These are phyloP conservation scores for Colletotrichum trifolii DNA, from an alignment of 2,329 filamentous ascomycete genomes.

Conservation along the genomic window DNA sequence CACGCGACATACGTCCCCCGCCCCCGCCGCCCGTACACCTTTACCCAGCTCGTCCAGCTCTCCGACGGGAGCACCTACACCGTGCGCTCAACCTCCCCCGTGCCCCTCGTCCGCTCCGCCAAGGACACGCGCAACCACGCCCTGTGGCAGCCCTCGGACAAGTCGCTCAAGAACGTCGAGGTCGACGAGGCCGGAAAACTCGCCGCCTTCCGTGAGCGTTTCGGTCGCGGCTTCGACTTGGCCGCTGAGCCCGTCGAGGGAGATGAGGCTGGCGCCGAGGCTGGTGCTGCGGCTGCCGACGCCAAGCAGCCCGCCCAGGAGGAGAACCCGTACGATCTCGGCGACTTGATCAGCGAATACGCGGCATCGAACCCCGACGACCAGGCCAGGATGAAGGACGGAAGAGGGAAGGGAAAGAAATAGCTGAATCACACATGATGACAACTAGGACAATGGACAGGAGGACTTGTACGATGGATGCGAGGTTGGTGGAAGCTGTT, in stretches of 20 bases:
- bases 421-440: conserved; percentile 41
- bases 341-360: conserved; percentile 65
- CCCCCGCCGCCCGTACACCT: conserved; percentile 92
- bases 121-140: conserved; percentile 92
- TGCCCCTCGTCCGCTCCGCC: conserved; percentile 65
- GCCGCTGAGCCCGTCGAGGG: conserved; percentile 43
- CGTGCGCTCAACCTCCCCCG: conserved; percentile 79
- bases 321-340: conserved; percentile 48
- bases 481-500: conserved; percentile 4
- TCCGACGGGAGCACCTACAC: conserved; percentile 90
- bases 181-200: conserved; percentile 93
- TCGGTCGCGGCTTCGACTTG: conserved; percentile 86
- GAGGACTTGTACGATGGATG: conserved; percentile 28
- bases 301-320: conserved; percentile 36
- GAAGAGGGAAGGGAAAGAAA: conserved; percentile 60
- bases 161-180: conserved; percentile 87
- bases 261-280: conserved; percentile 24
- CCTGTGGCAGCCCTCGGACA: conserved; percentile 89
- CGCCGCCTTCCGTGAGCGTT: conserved; percentile 85
- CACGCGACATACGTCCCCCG: conserved; percentile 88
- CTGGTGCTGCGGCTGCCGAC: conserved; percentile 40
- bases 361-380: conserved; percentile 48
- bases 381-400: conserved; percentile 47
- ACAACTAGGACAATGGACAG: background rate
- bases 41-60: conserved; percentile 95